Percentiles rank a stretch among this genome's conserved stretches.
Conservation (phyloP, 805 yeast species). For the Pichia sporocuriosa region DNA sequence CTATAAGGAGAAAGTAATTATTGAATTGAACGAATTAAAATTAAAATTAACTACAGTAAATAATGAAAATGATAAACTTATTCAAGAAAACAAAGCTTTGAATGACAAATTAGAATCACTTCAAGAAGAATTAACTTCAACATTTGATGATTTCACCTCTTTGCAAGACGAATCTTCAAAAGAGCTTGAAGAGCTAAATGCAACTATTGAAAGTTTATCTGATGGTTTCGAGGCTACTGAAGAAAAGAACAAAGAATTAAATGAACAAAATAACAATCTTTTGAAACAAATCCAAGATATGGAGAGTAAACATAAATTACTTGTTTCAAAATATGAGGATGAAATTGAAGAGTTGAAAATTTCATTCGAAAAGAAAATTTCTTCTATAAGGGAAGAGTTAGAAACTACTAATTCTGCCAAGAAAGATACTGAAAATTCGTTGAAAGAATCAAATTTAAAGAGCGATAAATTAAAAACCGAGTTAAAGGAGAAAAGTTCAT, state of each 20-base stretch:
- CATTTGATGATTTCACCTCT: conserved; percentile 17
- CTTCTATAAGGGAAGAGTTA: too few relatives aligned
- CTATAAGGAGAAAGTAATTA: conserved; percentile 1
- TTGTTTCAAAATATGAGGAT: not conserved
- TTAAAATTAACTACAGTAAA: not conserved
- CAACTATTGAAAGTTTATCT: conserved; percentile 25
- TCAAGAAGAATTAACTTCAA: conserved; percentile 19
- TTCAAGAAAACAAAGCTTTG: conserved; percentile 14
- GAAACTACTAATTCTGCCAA: conserved; percentile 55
- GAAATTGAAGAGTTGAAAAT: conserved; percentile 55
- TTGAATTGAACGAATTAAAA: conserved; percentile 2
- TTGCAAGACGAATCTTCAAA: conserved; percentile 19
- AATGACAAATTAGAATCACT: conserved; percentile 8
- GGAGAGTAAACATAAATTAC: not conserved
- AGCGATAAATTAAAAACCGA: too few relatives aligned
- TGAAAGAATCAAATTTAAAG: too few relatives aligned
- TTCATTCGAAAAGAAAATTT: too few relatives aligned
- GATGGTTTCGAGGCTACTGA: conserved; percentile 10
- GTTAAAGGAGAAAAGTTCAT: too few relatives aligned
- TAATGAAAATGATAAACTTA: conserved; percentile 18
- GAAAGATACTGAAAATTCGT: too few relatives aligned
- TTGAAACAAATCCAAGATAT: not conserved
- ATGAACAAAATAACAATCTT: not conserved
- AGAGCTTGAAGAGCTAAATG: conserved; percentile 29
- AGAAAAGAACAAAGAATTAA: conserved; percentile 6